Evolutionary conservation across 73 alveolate species (phyloP).

Genomic region (Tetrahymena borealis): DNA sequence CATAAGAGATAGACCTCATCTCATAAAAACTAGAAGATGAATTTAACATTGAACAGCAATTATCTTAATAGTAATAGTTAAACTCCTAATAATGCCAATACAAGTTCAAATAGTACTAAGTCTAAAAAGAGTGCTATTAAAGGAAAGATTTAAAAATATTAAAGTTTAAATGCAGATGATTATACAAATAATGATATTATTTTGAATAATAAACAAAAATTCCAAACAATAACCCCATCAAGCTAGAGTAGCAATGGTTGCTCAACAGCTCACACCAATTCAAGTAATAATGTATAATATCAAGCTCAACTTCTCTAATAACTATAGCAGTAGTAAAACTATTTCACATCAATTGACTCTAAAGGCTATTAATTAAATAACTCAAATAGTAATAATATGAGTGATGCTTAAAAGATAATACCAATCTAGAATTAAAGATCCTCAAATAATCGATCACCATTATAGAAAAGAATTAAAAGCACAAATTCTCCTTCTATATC

Average conservation of each 20-base stretch:
- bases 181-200: neutral
- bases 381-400: neutral
- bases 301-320: neutral
- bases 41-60: neutral
- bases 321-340: neutral
- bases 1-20: neutral
- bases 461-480: neutral
- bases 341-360: neutral
- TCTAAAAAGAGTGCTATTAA: neutral
- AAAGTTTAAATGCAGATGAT: neutral
- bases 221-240: neutral
- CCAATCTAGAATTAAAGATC: neutral
- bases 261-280: neutral
- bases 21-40: neutral
- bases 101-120: neutral
- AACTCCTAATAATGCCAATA: neutral
- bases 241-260: neutral
- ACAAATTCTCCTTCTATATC: neutral
- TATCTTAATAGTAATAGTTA: neutral
- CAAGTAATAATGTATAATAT: neutral
- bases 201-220: neutral
- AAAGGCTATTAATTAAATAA: neutral
- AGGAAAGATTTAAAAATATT: neutral
- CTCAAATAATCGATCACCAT: neutral
- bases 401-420: neutral